Conservation (phyloP, 2,329 filamentous ascomycete genomes). For the Botrytis squamosa region DNA sequence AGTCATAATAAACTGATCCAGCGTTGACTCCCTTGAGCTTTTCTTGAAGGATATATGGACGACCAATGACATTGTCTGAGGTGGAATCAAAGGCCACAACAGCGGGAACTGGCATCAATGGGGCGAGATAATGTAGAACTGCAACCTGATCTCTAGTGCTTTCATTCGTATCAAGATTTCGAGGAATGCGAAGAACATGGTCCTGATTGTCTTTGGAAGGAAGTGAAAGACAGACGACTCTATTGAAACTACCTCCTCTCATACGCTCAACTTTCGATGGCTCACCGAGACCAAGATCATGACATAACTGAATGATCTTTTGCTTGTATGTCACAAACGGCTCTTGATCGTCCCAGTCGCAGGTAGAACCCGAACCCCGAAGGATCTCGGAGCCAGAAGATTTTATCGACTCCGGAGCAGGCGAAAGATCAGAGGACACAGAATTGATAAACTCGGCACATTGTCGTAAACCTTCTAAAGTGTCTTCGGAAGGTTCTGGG, state of each 20-base stretch:
- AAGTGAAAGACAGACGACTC: constrained; percentile 25
- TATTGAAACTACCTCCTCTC: constrained; percentile 27
- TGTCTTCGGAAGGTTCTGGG: neutral
- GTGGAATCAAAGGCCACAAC: constrained; percentile 27
- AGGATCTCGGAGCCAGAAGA: neutral
- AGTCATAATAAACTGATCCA: constrained; percentile 17
- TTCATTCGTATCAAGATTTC: neutral
- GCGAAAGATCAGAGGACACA: neutral
- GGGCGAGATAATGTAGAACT: constrained; percentile 19
- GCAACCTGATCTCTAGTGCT: constrained; percentile 27
- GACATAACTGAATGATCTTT: constrained; percentile 28
- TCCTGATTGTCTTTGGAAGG: neutral
- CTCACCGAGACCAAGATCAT: constrained; percentile 26
- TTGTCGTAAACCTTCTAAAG: neutral
- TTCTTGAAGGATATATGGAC: constrained; percentile 25
- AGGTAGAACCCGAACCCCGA: neutral
- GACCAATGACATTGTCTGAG: constrained; percentile 24
- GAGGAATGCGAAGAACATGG: constrained; percentile 28
- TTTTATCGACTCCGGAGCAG: neutral
- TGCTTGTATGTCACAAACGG: constrained; percentile 23
- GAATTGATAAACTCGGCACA: neutral
- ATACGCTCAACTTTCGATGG: constrained; percentile 25
- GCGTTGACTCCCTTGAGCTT: constrained; percentile 22
- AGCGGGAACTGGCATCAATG: constrained; percentile 16
- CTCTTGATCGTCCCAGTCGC: constrained; percentile 18